phyloP scores from a whole-genome alignment of 2,329 filamentous ascomycete species.

The Paracorniculantispora psalliotae region DNA sequence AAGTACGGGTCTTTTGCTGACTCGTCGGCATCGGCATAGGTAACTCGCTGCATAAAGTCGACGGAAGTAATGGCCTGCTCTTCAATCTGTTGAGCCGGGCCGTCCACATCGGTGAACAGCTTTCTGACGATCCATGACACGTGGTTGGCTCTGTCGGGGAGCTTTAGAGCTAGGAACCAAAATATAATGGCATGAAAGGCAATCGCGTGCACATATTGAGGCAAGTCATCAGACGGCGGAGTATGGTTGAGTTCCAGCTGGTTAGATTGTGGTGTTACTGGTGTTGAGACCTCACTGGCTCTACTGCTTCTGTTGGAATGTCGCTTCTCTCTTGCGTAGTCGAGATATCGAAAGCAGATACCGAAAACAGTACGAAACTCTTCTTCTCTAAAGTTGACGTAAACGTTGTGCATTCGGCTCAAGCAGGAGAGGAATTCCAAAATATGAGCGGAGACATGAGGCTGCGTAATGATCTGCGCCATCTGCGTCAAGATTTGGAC shows the following conservation, averaged over 20 bases:
- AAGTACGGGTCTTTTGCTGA: slow-evolving; percentile 64
- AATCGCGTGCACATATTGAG: slow-evolving; percentile 88
- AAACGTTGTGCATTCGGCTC: slow-evolving; percentile 76
- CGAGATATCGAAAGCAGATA: slow-evolving; percentile 89
- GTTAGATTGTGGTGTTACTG: slow-evolving; percentile 18
- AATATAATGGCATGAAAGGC: slow-evolving; percentile 95
- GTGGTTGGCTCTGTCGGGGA: slow-evolving; percentile 76
- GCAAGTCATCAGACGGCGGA: slow-evolving; percentile 62
- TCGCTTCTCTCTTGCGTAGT: slow-evolving; percentile 72
- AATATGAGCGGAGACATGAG: slow-evolving; percentile 87
- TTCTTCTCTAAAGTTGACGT: slow-evolving; percentile 83
- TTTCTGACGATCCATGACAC: slow-evolving; percentile 89
- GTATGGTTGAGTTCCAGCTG: slow-evolving; percentile 20
- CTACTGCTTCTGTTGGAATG: slow-evolving; percentile 42
- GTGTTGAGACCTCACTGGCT: slow-evolving; percentile 37
- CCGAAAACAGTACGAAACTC: slow-evolving; percentile 93
- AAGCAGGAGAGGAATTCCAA: slow-evolving; percentile 91
- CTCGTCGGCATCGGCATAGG: slow-evolving; percentile 81
- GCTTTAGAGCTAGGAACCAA: slow-evolving; percentile 89
- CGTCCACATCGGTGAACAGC: slow-evolving; percentile 72
- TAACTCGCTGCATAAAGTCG: slow-evolving; percentile 88
- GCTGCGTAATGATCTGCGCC: slow-evolving; percentile 92
- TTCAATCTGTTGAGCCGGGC: slow-evolving; percentile 66
- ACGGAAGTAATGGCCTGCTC: slow-evolving; percentile 92
- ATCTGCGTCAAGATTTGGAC: slow-evolving; percentile 87